These are phyloP conservation scores for Lojkania enalia DNA, from an alignment of 2,329 filamentous ascomycete genomes.

Conservation along the genomic window DNA sequence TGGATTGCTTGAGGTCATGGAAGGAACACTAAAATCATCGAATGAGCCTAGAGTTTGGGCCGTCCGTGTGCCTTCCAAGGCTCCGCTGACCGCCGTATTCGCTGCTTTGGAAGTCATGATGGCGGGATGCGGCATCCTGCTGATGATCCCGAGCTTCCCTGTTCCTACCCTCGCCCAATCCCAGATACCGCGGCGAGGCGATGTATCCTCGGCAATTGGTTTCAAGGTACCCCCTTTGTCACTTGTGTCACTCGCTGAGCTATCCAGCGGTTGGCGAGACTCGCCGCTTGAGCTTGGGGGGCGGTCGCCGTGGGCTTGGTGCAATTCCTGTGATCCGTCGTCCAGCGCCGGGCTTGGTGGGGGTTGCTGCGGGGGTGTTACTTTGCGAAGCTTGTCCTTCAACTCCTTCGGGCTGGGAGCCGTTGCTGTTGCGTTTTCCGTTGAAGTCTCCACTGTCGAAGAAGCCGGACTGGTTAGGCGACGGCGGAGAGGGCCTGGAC, in stretches of 20 bases:
- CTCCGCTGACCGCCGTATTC: constrained; percentile 17
- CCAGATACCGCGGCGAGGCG: constrained; percentile 36
- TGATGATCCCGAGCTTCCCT: constrained; percentile 33
- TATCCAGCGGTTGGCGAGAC: constrained; percentile 30
- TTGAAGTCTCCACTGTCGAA: constrained; percentile 39
- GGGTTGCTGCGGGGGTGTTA: constrained; percentile 29
- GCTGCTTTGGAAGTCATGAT: constrained; percentile 19
- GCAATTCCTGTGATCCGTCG: constrained; percentile 22
- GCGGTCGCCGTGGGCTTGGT: constrained; percentile 37
- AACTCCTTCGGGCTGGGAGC: constrained; percentile 30
- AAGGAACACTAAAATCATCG: constrained; percentile 39
- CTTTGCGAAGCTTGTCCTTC: constrained; percentile 30
- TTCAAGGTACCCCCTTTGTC: constrained; percentile 3
- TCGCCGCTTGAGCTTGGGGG: constrained; percentile 39
- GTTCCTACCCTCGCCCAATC: constrained; percentile 39
- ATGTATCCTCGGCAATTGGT: constrained; percentile 17
- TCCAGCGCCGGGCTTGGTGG: constrained; percentile 12
- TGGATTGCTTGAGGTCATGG: constrained; percentile 27
- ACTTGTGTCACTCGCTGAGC: constrained; percentile 11
- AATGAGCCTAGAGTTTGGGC: constrained; percentile 3
- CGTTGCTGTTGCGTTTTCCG: constrained; percentile 34
- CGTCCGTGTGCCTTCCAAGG: constrained; percentile 13
- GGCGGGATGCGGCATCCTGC: constrained; percentile 31
- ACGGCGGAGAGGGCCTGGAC: constrained; percentile 36
- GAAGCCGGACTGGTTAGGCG: constrained; percentile 41